Base-by-base conservation (phyloP, 2,329 filamentous ascomycete species). In the Talaromyces albobiverticillius region DNA sequence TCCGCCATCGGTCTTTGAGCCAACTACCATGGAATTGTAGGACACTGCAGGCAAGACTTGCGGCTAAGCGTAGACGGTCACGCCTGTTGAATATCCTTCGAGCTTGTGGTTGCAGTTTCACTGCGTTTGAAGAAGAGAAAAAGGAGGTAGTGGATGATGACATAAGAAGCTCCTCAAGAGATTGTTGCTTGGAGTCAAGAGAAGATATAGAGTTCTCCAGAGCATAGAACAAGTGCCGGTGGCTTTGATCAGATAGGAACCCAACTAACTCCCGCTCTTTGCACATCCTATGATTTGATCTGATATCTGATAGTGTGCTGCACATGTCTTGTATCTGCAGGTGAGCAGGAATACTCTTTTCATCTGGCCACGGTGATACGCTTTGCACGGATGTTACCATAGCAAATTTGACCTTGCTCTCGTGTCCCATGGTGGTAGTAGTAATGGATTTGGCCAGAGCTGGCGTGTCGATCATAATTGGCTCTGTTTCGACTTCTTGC, bases 21-120 rank as follows among this genome's bases (percentile, higher is more conserved):
- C 61, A 64, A 43, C 46, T 63, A n/a, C 61, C 59, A 32, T 62
- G 57, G 14, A 61, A 56, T 20, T 58, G 54, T 4, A 64, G 51
- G 22, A 64, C 56, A 40, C 61, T 57, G 46, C 48, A 56, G 13
- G 60, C 58, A 38, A 63, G 57, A 4, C 54, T 55, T 2, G 34
- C 51, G 4, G 57, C 59, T 7, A 62, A 29, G 10, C 43, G 36
- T 3, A 63, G 51, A 23, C 57, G 55, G 22, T 55, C 52, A 11
- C 46, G 25, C 18, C 42, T 40, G 26, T 36, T 56, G 3, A 59
- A 31, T 38, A 29, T 29, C 18, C 26, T 18, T 46, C 32, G 29
- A 29, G 29, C 20, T 25, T 31, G 3, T 36, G 49, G 11, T 29
- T 29, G 26, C 26, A 29, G 10, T 10, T 10, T 29, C 26, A 29